Base-by-base conservation (phyloP, 2,329 filamentous ascomycete genomes). In the Clarireedia hainanense region DNA sequence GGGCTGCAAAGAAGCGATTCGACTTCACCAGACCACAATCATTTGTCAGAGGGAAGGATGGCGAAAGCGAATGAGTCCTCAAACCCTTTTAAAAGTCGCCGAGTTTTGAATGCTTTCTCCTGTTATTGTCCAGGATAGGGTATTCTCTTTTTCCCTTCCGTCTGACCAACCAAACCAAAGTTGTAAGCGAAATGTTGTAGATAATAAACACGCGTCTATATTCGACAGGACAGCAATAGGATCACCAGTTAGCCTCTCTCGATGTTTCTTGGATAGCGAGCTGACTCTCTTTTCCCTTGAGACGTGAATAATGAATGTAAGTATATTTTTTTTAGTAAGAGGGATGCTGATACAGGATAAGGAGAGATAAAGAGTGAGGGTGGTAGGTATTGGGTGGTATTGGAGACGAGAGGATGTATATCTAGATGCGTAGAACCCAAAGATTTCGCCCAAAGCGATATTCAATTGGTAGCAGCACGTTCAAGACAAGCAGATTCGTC, bases 21-120 rank as follows among this genome's bases (percentile, higher is more conserved):
- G 20, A 27, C 9, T 30, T 17, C 20, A n/a, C 37, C 27, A 26
- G 20, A 7, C 20, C 47, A 27, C 17, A 15, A 24, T 50, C 52
- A 55, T 55, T 43, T 48, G 23, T 50, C 27, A 12, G 4, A 26
- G 12, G 40, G 27, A 30, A 45, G 34, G 10, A 7, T n/a, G 15
- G 17, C 9, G 37, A 50, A 42, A 34, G 47, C 45, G 52, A 50
- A 55, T 55, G 24, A 50, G 14, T 55, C n/a, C 7, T 50, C 20
- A 43, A 43, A 43, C 17, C 23, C 23, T 47, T 20, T 14, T 6
- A 46, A 46, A 23, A 30, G 9, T 9, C 20, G 24, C 14, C 12
- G 15, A 27, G 24, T 26, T 47, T 47, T 47, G 10, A 47, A 14
- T 45, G 6, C 20, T 27, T 47, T 47, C 15, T 47, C 23, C 43